Evolutionary conservation across 2,329 filamentous ascomycete genomes (phyloP).

Genomic region (Fusarium pilosicola): DNA sequence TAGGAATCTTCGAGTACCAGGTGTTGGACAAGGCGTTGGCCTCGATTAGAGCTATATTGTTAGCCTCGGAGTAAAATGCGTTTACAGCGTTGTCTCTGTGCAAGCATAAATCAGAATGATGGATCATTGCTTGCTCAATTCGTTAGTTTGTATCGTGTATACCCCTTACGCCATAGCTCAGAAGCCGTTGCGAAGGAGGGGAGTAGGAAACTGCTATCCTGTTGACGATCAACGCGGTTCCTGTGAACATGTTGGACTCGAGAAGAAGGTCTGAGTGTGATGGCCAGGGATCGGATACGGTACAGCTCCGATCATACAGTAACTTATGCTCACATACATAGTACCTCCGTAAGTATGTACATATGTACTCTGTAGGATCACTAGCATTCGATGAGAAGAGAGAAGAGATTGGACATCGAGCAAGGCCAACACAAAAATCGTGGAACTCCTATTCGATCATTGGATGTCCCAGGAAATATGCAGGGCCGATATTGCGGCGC

Average conservation of each 20-base stretch:
- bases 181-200: conserved; percentile 3
- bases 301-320: conserved; percentile 8
- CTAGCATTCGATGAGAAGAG: conserved; percentile 13
- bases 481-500: conserved; percentile 34
- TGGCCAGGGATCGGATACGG: conserved; percentile 18
- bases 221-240: conserved; percentile 24
- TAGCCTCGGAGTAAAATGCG: conserved; percentile 12
- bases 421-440: conserved; percentile 13
- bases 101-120: neutral
- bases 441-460: conserved; percentile 34
- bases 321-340: neutral
- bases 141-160: neutral
- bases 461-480: conserved; percentile 26
- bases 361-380: conserved; percentile 16
- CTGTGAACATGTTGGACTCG: conserved; percentile 10
- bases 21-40: conserved; percentile 24
- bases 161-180: neutral
- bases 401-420: conserved; percentile 41
- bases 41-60: conserved; percentile 15
- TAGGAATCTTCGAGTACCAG: conserved; percentile 21
- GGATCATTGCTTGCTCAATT: neutral
- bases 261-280: neutral
- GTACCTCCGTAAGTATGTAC: neutral
- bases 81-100: neutral
- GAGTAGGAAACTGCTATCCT: conserved; percentile 14